Evolutionary conservation across 768 basidiomycete species (phyloP).

Genomic region (Trametes cingulata): DNA sequence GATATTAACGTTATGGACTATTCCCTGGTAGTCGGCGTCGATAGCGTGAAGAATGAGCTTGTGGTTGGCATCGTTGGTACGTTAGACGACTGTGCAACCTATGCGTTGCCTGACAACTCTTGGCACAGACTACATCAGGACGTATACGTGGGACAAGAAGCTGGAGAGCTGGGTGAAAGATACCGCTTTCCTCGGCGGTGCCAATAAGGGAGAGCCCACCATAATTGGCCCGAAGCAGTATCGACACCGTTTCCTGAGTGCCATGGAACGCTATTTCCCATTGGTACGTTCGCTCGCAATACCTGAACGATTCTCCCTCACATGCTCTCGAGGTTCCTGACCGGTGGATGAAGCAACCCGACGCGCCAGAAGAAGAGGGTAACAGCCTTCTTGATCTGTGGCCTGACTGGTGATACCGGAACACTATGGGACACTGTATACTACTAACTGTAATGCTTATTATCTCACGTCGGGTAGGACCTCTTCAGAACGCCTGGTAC

Average conservation of each 20-base stretch:
- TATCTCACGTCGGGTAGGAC: not conserved
- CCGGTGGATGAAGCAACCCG: slow-evolving; percentile 87
- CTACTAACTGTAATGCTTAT: not conserved
- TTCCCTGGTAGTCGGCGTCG: slow-evolving; percentile 94
- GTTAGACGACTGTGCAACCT: slow-evolving; percentile 33
- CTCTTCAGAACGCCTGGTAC: not conserved
- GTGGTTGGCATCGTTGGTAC: slow-evolving; percentile 95
- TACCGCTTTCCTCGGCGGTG: slow-evolving; percentile 82
- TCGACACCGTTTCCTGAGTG: slow-evolving; percentile 79
- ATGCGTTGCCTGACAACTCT: not conserved
- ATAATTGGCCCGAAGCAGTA: slow-evolving; percentile 97
- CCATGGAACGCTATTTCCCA: slow-evolving; percentile 90
- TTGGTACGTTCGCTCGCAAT: slow-evolving; percentile 49
- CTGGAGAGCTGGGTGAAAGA: slow-evolving; percentile 99
- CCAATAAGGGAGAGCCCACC: slow-evolving; percentile 87
- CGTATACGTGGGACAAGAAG: slow-evolving; percentile 98
- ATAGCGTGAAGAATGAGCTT: slow-evolving; percentile 83
- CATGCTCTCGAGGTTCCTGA: slow-evolving; percentile 67
- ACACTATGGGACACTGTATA: slow-evolving; percentile 1
- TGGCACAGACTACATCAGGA: slow-evolving; percentile 87
- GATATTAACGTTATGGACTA: slow-evolving; percentile 99
- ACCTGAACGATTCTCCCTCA: slow-evolving; percentile 1
- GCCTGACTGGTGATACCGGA: slow-evolving; percentile 39
- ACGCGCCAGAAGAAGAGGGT: slow-evolving; percentile 74
- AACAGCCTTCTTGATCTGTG: slow-evolving; percentile 39